Percentiles rank a stretch among this genome's conserved stretches.
These are phyloP conservation scores for Caloboletus firmus DNA, from an alignment of 1,284 basidiomycete genomes.

Conservation along the genomic window DNA sequence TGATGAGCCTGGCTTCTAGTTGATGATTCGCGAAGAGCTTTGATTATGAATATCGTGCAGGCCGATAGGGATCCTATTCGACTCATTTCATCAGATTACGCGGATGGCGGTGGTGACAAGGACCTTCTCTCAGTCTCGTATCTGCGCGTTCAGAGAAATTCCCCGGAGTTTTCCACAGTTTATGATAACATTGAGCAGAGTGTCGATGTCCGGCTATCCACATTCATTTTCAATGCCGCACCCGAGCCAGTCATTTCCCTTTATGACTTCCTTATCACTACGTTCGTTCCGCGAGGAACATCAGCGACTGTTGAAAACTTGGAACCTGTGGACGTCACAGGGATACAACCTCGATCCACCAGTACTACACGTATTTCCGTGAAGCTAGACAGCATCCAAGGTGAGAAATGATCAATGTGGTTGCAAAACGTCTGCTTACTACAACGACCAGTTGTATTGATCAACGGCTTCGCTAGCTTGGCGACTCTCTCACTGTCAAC, in stretches of 20 bases:
- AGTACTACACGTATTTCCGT: constrained; percentile 84
- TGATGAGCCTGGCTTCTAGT: background rate
- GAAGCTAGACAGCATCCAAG: constrained; percentile 85
- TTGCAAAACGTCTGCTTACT: constrained; percentile 9
- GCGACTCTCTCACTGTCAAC: constrained; percentile 92
- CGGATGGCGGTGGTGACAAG: constrained; percentile 49
- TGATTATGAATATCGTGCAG: constrained; percentile 73
- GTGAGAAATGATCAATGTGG: constrained; percentile 39
- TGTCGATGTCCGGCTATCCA: constrained; percentile 88
- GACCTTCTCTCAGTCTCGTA: constrained; percentile 89
- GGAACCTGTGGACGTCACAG: constrained; percentile 13
- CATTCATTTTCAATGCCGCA: constrained; percentile 87
- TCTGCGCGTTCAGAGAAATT: constrained; percentile 76
- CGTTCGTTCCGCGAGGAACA: constrained; percentile 69
- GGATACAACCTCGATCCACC: constrained; percentile 18
- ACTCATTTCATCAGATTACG: constrained; percentile 74
- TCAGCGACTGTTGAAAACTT: constrained; percentile 8
- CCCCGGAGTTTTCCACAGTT: constrained; percentile 82
- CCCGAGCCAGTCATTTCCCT: constrained; percentile 91
- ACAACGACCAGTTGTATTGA: constrained; percentile 65
- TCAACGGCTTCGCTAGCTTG: constrained; percentile 72
- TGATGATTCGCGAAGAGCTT: constrained; percentile 46
- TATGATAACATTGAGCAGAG: constrained; percentile 90
- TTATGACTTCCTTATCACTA: constrained; percentile 98
- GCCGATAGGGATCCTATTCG: constrained; percentile 57